Conservation (phyloP, 179 eudicot genomes). For the Gypsophila paniculata region DNA sequence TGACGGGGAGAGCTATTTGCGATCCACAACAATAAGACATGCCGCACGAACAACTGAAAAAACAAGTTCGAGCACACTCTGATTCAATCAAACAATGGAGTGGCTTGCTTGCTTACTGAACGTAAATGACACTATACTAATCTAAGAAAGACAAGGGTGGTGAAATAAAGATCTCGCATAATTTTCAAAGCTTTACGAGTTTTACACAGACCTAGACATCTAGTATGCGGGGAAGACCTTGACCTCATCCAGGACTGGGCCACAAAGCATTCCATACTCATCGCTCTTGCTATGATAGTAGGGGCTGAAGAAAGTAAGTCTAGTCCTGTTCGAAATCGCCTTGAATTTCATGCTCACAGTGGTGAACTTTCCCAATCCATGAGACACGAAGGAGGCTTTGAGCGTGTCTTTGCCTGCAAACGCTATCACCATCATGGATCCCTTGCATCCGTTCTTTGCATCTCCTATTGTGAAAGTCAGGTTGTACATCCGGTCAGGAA, state of each 20-base stretch:
- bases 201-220: neutral
- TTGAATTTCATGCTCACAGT: conserved; percentile 49
- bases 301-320: conserved; percentile 75
- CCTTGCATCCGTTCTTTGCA: conserved; percentile 69
- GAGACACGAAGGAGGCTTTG: conserved; percentile 58
- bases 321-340: conserved; percentile 45
- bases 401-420: conserved; percentile 61
- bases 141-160: conserved; percentile 3
- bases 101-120: neutral
- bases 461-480: conserved; percentile 70
- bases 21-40: too few species aligned
- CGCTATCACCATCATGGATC: conserved; percentile 83
- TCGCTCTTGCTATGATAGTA: conserved; percentile 58
- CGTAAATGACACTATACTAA: conserved; percentile 16
- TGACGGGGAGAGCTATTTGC: too few species aligned
- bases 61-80: neutral
- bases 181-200: neutral
- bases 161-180: neutral
- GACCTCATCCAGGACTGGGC: conserved; percentile 77
- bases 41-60: neutral
- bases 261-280: conserved; percentile 68
- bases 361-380: conserved; percentile 48
- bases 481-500: conserved; percentile 46
- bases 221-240: conserved; percentile 40
- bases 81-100: neutral